phyloP scores from a whole-genome alignment of 371 early-diverging fungal species.

The Circinella minor region DNA sequence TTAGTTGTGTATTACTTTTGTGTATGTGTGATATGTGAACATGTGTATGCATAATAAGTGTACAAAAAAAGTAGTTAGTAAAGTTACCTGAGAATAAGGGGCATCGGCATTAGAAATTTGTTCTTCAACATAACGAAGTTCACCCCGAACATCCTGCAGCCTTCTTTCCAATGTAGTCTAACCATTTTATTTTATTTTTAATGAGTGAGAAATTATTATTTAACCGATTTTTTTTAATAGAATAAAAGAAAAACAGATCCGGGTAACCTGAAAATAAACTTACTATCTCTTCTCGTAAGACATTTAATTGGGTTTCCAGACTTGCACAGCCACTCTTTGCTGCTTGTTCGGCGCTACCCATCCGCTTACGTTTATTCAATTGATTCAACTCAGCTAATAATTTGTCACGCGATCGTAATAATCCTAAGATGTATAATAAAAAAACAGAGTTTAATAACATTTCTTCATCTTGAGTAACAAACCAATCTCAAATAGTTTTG shows the following conservation, averaged over 20 bases:
- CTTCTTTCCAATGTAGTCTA: slow-evolving; percentile 18
- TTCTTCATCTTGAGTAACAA: background rate
- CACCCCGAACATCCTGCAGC: slow-evolving; percentile 11
- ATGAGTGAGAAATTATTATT: too few relatives aligned
- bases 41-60: background rate
- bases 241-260: background rate
- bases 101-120: slow-evolving; percentile 10
- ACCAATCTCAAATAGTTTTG: background rate
- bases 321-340: slow-evolving; percentile 64
- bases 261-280: background rate
- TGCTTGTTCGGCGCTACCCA: slow-evolving; percentile 67
- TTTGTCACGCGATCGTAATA: slow-evolving; percentile 73
- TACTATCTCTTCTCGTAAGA: slow-evolving; percentile 67
- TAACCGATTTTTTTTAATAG: background rate
- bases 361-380: slow-evolving; percentile 73
- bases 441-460: too few relatives aligned
- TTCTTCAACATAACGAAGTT: slow-evolving; percentile 13
- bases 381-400: slow-evolving; percentile 75
- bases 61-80: background rate
- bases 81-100: slow-evolving; percentile 12
- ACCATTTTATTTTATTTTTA: background rate
- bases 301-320: slow-evolving; percentile 60
- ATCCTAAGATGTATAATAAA: slow-evolving; percentile 24
- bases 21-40: too few relatives aligned
- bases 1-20: too few relatives aligned